Evolutionary conservation across 1,139 yeast species (phyloP).

Genomic region (Hansenula lynferdii): DNA sequence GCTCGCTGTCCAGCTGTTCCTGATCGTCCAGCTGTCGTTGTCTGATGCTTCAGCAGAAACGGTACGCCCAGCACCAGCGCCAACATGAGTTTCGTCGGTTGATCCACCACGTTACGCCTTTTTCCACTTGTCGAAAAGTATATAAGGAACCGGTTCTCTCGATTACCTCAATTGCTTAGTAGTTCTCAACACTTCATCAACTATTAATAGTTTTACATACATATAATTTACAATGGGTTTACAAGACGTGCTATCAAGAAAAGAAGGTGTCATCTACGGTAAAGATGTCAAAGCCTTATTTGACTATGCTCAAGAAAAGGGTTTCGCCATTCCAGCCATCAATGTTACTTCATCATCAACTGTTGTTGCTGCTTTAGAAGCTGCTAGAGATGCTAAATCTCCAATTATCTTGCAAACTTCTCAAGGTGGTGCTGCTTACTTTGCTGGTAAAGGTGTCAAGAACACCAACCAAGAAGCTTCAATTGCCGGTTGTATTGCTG

Average conservation of each 20-base stretch:
- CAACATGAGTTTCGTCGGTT: too few relatives aligned
- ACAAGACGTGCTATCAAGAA: slow-evolving; percentile 73
- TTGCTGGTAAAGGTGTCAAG: slow-evolving; percentile 98
- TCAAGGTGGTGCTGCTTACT: slow-evolving; percentile 99
- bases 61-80: neutral
- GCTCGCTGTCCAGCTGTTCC: too few relatives aligned
- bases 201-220: too few relatives aligned
- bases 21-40: too few relatives aligned
- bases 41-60: neutral
- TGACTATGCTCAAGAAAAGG: slow-evolving; percentile 89
- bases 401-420: slow-evolving; percentile 98
- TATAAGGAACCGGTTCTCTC: neutral
- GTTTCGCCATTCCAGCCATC: slow-evolving; percentile 97
- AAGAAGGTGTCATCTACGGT: slow-evolving; percentile 98
- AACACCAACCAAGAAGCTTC: slow-evolving; percentile 94
- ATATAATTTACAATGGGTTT: slow-evolving; percentile 36
- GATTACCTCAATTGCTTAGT: too few relatives aligned
- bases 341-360: slow-evolving; percentile 98
- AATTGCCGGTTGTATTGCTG: slow-evolving; percentile 93
- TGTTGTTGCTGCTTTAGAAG: slow-evolving; percentile 95
- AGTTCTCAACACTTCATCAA: too few relatives aligned
- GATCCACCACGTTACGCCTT: slow-evolving; percentile 1
- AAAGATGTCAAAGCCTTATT: slow-evolving; percentile 93
- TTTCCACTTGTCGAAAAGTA: neutral
- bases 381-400: slow-evolving; percentile 93